These are phyloP conservation scores for Drosera spatulata DNA, from an alignment of 179 eudicot species.

Conservation along the genomic window DNA sequence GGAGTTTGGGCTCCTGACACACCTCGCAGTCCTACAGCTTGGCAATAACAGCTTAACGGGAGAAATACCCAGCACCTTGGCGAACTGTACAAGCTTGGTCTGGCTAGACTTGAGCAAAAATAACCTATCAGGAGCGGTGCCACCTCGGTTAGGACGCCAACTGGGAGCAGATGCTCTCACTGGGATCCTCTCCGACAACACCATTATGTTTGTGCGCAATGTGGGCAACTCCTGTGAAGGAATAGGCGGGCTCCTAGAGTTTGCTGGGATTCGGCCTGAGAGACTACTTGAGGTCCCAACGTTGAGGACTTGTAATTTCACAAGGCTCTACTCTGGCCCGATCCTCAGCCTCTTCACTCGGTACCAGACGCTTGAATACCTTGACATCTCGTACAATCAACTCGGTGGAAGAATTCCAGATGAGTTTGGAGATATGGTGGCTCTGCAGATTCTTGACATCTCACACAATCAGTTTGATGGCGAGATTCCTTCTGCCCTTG, in stretches of 20 bases:
- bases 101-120: slow-evolving; percentile 93
- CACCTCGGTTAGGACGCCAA: slow-evolving; percentile 75
- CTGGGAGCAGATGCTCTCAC: slow-evolving; percentile 54
- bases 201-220: slow-evolving; percentile 72
- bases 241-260: slow-evolving; percentile 91
- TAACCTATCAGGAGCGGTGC: slow-evolving; percentile 74
- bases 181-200: slow-evolving; percentile 85
- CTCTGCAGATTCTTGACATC: slow-evolving; percentile 88
- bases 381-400: slow-evolving; percentile 87
- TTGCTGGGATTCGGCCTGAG: slow-evolving; percentile 93
- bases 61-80: slow-evolving; percentile 54
- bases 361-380: slow-evolving; percentile 89
- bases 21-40: slow-evolving; percentile 81
- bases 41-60: slow-evolving; percentile 72
- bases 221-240: slow-evolving; percentile 93
- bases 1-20: slow-evolving; percentile 51
- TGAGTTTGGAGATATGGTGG: slow-evolving; percentile 91
- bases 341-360: slow-evolving; percentile 74
- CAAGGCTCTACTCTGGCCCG: slow-evolving; percentile 77
- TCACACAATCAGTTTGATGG: slow-evolving; percentile 85
- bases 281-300: slow-evolving; percentile 69
- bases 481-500: slow-evolving; percentile 72
- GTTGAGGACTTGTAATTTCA: slow-evolving; percentile 75
- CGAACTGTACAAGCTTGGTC: slow-evolving; percentile 67
- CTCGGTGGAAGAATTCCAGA: slow-evolving; percentile 78